Evolutionary conservation across 2,329 filamentous ascomycete species (phyloP).

Genomic region (Diaporthe vaccinii): DNA sequence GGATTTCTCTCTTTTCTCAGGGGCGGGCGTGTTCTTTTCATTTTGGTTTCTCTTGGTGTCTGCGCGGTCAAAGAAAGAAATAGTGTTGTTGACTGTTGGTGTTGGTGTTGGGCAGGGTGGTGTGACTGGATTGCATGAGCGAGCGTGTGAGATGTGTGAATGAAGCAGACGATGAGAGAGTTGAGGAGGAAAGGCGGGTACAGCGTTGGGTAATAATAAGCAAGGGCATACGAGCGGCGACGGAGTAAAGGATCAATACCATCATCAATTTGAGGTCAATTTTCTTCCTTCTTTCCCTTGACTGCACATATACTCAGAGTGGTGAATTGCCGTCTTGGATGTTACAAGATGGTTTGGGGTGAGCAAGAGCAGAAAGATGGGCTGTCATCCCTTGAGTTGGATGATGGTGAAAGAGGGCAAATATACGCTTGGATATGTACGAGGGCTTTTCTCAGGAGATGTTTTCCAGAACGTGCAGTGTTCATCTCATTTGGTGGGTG

Average conservation of each 20-base stretch:
- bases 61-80: neutral
- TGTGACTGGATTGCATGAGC: conserved; percentile 17
- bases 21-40: neutral
- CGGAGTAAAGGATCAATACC: conserved; percentile 26
- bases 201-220: conserved; percentile 16
- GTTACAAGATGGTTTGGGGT: neutral
- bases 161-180: neutral
- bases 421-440: no score
- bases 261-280: neutral
- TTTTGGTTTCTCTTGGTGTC: neutral
- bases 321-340: neutral
- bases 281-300: neutral
- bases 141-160: neutral
- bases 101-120: neutral
- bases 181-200: neutral
- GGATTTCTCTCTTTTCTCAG: neutral
- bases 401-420: no score
- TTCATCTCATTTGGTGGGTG: neutral
- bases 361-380: neutral
- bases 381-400: no score
- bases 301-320: no score
- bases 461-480: neutral
- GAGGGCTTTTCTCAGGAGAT: neutral
- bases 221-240: conserved; percentile 20
- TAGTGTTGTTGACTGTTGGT: neutral